These are phyloP conservation scores for Cladosporium austrohemisphaericum DNA, from an alignment of 2,329 filamentous ascomycete species.

Conservation along the genomic window DNA sequence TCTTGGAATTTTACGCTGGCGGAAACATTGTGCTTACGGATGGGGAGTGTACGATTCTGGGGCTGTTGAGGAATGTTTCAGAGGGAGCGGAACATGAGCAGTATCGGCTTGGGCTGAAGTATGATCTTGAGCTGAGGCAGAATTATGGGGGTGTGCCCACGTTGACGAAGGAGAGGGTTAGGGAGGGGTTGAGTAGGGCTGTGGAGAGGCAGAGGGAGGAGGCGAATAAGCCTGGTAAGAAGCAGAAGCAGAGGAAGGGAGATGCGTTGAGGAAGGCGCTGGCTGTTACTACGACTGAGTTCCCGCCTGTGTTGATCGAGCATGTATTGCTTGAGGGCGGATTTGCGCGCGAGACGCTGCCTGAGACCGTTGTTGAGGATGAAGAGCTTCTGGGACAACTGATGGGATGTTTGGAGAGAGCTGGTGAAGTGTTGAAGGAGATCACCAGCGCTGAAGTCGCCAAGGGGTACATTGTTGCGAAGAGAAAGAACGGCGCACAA, in stretches of 20 bases:
- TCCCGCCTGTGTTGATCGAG: constrained; percentile 82
- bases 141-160: constrained; percentile 74
- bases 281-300: constrained; percentile 79
- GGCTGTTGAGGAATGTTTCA: constrained; percentile 73
- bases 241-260: constrained; percentile 68
- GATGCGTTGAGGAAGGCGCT: constrained; percentile 76
- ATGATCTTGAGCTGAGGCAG: constrained; percentile 76
- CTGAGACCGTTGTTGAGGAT: constrained; percentile 66
- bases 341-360: constrained; percentile 66
- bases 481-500: constrained; percentile 37
- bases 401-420: constrained; percentile 65
- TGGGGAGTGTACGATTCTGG: constrained; percentile 73
- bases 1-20: constrained; percentile 92
- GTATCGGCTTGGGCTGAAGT: constrained; percentile 70
- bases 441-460: constrained; percentile 64
- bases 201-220: constrained; percentile 56
- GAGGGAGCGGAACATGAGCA: constrained; percentile 82
- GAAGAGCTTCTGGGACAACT: constrained; percentile 63
- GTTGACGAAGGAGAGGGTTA: constrained; percentile 70
- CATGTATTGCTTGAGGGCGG: constrained; percentile 69
- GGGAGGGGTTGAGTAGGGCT: constrained; percentile 63
- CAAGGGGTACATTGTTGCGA: constrained; percentile 87
- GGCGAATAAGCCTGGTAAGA: constrained; percentile 52
- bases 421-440: constrained; percentile 63
- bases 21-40: constrained; percentile 95